Base-by-base conservation (phyloP, 148 eudicot genomes). In the Cornus suecica region DNA sequence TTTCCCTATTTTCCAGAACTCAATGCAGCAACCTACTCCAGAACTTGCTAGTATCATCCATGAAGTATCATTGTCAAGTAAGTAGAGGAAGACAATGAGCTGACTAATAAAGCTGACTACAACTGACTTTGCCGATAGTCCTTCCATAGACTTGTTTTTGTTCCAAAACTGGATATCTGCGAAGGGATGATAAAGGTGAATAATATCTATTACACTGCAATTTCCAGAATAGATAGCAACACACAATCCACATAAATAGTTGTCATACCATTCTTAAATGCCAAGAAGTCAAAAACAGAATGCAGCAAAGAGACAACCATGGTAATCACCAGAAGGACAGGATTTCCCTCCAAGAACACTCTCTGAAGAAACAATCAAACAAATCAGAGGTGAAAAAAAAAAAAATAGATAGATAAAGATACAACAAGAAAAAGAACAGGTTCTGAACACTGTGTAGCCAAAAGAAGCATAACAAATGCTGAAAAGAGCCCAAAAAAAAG, bases 111-210 rank as follows among this genome's bases (percentile, higher is more conserved):
- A 95, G 87, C 90, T 92, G 77, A 91, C 97, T 65, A 95, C 81
- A 41, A 92, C 97, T 31, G 99, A 79, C 77, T 94, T 94, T 30
- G 99, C 99, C 67, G 99, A 94, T 66, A 94, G 79, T 30, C 99
- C 99, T 84, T 94, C 97, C 99, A 94, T 94, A 5, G 99, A 94
- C 89, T 94, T 89, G 85, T 94, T 94, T 85, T 94, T 94, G 85
- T 92, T 94, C 99, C 99, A 94, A 82, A 94, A 94, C 79, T 94
- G 99, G 77, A 94, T 94, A 80, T 94, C 99, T 94, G 79, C 54
- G 77, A 69, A 78, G 60, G 58, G 32, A 70, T 15, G 10, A 71
- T 70, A 68, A 26, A 20, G 32, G 5, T 37, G 42, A 37, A 37
- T 37, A 37, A 37, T 37, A 37, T 3, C 67, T 42, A 16, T 31